Conservation (phyloP, 2,329 filamentous ascomycete genomes). For the Phyllachora maydis region DNA sequence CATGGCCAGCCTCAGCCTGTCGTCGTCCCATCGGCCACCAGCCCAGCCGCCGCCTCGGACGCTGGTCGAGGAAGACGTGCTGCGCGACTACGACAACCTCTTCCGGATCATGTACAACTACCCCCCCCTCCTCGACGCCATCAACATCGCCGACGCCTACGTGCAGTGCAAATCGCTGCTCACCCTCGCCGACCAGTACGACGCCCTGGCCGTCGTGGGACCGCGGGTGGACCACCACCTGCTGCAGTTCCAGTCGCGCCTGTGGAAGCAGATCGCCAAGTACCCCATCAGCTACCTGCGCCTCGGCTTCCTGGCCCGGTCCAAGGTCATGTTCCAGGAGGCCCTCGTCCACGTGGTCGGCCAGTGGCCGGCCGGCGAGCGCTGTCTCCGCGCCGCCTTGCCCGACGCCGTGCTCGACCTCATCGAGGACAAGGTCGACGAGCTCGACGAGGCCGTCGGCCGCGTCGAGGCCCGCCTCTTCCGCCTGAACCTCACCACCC, state of each 20-base stretch:
- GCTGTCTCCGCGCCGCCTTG: conserved; percentile 53
- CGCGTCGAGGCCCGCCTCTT: conserved; percentile 69
- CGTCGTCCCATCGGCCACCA: conserved; percentile 13
- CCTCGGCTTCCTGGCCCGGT: conserved; percentile 68
- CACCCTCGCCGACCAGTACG: conserved; percentile 82
- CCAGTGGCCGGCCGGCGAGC: conserved; percentile 70
- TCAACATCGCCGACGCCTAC: conserved; percentile 85
- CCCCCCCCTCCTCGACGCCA: conserved; percentile 55
- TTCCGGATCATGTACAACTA: conserved; percentile 96
- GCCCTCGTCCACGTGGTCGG: conserved; percentile 86
- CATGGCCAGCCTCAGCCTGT: conserved; percentile 54
- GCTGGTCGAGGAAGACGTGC: conserved; percentile 48
- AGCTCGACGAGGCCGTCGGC: conserved; percentile 64
- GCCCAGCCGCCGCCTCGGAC: conserved; percentile 21
- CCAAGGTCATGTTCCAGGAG: conserved; percentile 68
- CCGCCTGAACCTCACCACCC: conserved; percentile 57
- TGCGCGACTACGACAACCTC: conserved; percentile 88
- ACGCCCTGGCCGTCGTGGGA: conserved; percentile 71
- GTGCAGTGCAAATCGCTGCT: conserved; percentile 85
- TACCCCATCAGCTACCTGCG: conserved; percentile 87
- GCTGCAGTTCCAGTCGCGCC: conserved; percentile 69
- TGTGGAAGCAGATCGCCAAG: conserved; percentile 94
- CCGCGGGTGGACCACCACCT: conserved; percentile 86
- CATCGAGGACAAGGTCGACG: conserved; percentile 88
- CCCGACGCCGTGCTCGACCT: conserved; percentile 65